Evolutionary conservation across 768 basidiomycete species (phyloP), one percentile per base, ranked within the genome.

Genomic region (Xerocomellus intermedius): DNA sequence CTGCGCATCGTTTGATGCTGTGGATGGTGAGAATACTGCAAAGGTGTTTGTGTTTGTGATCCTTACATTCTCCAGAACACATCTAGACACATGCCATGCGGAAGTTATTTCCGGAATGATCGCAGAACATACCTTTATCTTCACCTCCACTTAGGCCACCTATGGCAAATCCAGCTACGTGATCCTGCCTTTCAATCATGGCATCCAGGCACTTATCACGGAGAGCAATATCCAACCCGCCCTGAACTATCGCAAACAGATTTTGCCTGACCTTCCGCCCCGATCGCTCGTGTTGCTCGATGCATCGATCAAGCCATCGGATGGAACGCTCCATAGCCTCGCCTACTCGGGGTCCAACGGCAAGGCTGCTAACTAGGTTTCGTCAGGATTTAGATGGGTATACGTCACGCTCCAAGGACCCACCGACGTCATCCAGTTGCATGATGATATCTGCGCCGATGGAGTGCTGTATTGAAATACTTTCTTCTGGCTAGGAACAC

Each of bases 391-490:
- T 12, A 13, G 42, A 24, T 39, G 37, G 16, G 12, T 3, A 35
- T 38, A 14, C 26, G 37, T 10, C 49, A 45, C 2, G 47, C 24
- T 0, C 24, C 50, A 46, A 36, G 37, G 42, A 74, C 85, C 69
- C 63, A 87, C 91, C 91, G 48, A 94, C 92, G 70, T 94, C 92
- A 68, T 94, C 92, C 17, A 94, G 79, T 68, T 92, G 93, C 94
- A 96, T 95, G 57, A 96, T 92, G 56, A 96, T 96, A 67, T 96
- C 93, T 26, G 87, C 90, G 6, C 93, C 92, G 41, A 96, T 94
- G 8, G 87, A 79, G 65, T 96, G 94, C 66, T 96, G 92, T 63
- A 93, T 89, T 16, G 85, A 83, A 39, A 95, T 94, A 63, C 89
- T 91, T 75, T 94, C 89, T 73, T 96, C 93, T 33, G 94, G 93